These are phyloP conservation scores for Crepidotus variabilis DNA, from an alignment of 768 basidiomycete species.

Conservation along the genomic window DNA sequence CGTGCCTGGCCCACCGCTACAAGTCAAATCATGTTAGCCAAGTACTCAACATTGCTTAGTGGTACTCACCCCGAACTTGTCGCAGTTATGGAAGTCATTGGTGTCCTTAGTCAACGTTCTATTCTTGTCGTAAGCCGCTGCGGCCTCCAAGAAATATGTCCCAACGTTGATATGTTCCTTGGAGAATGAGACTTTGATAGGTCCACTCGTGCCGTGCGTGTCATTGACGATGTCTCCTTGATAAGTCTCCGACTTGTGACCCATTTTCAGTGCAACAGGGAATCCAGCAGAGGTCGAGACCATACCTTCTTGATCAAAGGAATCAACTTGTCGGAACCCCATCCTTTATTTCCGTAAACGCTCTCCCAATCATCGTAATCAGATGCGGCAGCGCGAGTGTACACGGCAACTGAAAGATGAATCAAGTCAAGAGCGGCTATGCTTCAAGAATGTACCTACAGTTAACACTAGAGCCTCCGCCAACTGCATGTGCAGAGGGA, in stretches of 20 bases:
- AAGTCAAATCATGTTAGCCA: background rate
- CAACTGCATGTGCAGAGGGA: slow-evolving; percentile 46
- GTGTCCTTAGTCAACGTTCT: slow-evolving; percentile 41
- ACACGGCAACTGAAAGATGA: slow-evolving; percentile 39
- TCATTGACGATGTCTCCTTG: slow-evolving; percentile 22
- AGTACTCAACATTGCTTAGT: background rate
- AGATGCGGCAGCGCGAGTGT: slow-evolving; percentile 54
- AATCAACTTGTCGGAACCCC: slow-evolving; percentile 54
- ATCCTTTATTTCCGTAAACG: slow-evolving; percentile 49
- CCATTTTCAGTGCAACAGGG: background rate
- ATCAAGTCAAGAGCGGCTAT: background rate
- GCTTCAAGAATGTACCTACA: slow-evolving; percentile 30
- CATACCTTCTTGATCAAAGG: slow-evolving; percentile 56
- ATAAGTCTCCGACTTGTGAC: slow-evolving; percentile 31
- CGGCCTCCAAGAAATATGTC: slow-evolving; percentile 17
- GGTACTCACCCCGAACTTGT: slow-evolving; percentile 44
- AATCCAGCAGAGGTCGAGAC: background rate
- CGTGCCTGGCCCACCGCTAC: slow-evolving; percentile 53
- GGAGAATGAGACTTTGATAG: slow-evolving; percentile 46
- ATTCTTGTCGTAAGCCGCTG: slow-evolving; percentile 40
- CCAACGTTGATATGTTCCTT: slow-evolving; percentile 39
- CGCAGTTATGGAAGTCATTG: slow-evolving; percentile 42
- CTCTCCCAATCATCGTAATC: slow-evolving; percentile 66
- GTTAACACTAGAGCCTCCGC: slow-evolving; percentile 64
- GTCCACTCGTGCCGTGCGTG: slow-evolving; percentile 49